Conservation (phyloP, 352 stramenopile species). For the Globisporangium takayamanum region DNA sequence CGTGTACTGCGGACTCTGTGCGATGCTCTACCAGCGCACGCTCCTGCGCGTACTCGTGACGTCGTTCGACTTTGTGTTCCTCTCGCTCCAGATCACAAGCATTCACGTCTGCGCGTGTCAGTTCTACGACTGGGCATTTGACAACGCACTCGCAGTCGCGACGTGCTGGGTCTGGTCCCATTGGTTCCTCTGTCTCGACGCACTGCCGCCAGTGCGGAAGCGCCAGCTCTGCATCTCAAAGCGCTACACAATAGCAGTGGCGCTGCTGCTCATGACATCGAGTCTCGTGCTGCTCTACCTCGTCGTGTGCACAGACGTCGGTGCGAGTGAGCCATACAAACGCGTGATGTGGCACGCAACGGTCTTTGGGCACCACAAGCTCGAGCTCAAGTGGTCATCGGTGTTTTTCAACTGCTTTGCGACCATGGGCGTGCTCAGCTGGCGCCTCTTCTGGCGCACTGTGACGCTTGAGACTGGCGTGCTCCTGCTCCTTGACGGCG, state of each 20-base stretch:
- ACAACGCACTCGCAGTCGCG: neutral
- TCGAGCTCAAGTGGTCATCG: conserved; percentile 17
- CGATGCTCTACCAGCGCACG: conserved; percentile 6
- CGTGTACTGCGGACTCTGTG: neutral
- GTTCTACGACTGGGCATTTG: conserved; percentile 12
- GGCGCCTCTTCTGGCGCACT: conserved; percentile 19
- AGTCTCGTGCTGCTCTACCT: neutral
- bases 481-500: conserved; percentile 18
- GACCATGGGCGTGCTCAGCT: conserved; percentile 11
- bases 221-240: conserved; percentile 5
- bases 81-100: conserved; percentile 16
- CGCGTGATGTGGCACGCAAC: no score
- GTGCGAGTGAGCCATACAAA: conserved; percentile 4
- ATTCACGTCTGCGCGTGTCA: conserved; percentile 16
- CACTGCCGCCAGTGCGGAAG: conserved; percentile 13
- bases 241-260: conserved; percentile 1
- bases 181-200: conserved; percentile 16
- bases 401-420: conserved; percentile 18
- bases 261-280: conserved; percentile 1
- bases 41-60: conserved; percentile 5
- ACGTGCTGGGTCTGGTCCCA: conserved; percentile 19
- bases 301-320: neutral
- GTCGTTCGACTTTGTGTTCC: conserved; percentile 26
- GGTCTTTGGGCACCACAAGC: no score
- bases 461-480: conserved; percentile 7